Evolutionary conservation across 371 early-diverging fungal species (phyloP).

Genomic region (Massospora cicadina): DNA sequence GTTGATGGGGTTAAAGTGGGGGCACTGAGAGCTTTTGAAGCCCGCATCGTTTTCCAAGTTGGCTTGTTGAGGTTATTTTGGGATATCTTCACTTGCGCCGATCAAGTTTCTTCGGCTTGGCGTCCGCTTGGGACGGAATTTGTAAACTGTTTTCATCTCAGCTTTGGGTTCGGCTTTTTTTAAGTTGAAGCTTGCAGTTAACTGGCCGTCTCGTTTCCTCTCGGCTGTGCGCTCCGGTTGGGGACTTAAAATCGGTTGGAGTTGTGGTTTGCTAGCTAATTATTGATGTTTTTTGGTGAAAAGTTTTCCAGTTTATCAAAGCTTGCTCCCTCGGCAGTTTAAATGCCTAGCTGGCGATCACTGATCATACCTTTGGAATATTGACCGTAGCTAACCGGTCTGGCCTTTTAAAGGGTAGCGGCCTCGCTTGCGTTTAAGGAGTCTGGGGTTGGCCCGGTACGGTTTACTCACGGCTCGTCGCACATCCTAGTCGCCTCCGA

Average conservation of each 20-base stretch:
- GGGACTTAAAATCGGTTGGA: not conserved
- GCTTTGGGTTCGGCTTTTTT: too few species aligned
- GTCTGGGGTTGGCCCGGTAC: not conserved
- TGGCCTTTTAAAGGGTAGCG: not conserved
- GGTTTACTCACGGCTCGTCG: not conserved
- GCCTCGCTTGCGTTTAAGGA: not conserved
- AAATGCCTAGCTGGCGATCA: not conserved
- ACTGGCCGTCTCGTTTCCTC: too few species aligned
- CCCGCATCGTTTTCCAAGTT: too few species aligned
- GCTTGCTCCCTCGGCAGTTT: not conserved
- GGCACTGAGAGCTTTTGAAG: too few species aligned
- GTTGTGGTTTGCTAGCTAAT: not conserved
- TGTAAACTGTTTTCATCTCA: too few species aligned
- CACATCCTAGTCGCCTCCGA: not conserved
- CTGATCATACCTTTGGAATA: not conserved
- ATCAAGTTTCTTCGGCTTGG: too few species aligned
- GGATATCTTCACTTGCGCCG: too few species aligned
- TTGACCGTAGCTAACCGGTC: not conserved
- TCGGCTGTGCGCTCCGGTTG: too few species aligned
- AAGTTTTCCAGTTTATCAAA: not conserved
- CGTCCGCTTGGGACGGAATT: too few species aligned
- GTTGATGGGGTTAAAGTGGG: not conserved
- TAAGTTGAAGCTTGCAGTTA: too few species aligned
- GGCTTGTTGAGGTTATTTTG: too few species aligned
- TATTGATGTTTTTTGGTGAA: not conserved